phyloP scores from a whole-genome alignment of 2,329 filamentous ascomycete genomes.

The Bretziella fagacearum region DNA sequence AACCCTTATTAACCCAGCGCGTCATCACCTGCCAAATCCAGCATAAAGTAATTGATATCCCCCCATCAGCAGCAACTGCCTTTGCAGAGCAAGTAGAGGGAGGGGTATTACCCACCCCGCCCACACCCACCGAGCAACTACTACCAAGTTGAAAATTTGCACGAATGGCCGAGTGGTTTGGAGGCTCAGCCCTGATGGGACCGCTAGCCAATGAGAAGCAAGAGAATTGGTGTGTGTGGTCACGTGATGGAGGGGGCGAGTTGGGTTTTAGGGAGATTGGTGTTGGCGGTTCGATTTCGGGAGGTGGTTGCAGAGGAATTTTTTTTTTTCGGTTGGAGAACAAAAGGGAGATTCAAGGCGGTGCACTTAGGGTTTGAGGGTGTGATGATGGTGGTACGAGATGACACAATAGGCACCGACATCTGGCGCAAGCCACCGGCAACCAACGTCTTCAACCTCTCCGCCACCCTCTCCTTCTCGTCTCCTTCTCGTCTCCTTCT shows the following conservation, averaged over 20 bases:
- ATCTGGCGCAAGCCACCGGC: constrained; percentile 61
- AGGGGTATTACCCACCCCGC: too few relatives aligned
- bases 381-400: too few relatives aligned
- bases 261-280: background rate
- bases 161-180: background rate
- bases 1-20: background rate
- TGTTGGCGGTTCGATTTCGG: background rate
- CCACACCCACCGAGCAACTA: too few relatives aligned
- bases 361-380: too few relatives aligned
- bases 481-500: constrained; percentile 28
- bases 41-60: too few relatives aligned
- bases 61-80: too few relatives aligned
- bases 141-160: background rate
- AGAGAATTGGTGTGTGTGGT: background rate
- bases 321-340: background rate
- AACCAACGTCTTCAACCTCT: constrained; percentile 48
- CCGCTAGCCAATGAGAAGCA: background rate
- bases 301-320: background rate
- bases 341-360: too few relatives aligned
- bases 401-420: too few relatives aligned
- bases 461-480: constrained; percentile 16
- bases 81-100: too few relatives aligned
- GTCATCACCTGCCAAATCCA: background rate
- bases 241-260: background rate
- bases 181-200: background rate